Percentiles rank a stretch among this genome's conserved stretches.
phyloP scores from a whole-genome alignment of 257 asterid species.

The Primulina eburnea region DNA sequence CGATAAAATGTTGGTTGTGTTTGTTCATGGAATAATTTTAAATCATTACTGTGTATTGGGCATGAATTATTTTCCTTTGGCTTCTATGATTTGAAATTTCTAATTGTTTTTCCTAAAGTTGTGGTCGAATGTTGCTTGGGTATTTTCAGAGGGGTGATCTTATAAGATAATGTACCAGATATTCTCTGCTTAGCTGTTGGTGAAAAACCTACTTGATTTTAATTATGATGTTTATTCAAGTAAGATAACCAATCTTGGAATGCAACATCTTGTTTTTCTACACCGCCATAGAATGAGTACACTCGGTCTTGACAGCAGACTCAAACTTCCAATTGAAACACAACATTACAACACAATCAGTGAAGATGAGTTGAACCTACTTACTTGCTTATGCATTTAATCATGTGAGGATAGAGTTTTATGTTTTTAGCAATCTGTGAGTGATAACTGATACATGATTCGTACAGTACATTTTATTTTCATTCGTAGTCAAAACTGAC shows the following conservation, averaged over 20 bases:
- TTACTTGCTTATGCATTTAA: neutral
- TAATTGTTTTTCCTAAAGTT: neutral
- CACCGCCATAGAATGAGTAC: no score
- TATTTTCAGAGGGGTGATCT: no score
- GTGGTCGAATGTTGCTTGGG: neutral
- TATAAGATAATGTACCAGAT: no score
- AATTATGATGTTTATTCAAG: no score
- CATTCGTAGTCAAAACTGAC: slow-evolving; percentile 3
- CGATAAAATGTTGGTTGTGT: no score
- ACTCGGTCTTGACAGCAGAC: no score
- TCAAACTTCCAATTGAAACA: neutral
- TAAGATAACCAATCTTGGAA: no score
- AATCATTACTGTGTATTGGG: neutral
- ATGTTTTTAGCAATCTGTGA: neutral
- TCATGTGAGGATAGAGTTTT: neutral
- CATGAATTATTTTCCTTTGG: neutral
- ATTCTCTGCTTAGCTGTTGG: no score
- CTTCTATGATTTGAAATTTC: neutral
- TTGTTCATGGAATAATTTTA: no score
- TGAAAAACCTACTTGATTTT: no score
- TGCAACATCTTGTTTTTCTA: no score
- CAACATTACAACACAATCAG: neutral
- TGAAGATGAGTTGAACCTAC: neutral
- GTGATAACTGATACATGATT: neutral
- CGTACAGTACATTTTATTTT: neutral